These are phyloP conservation scores for Sechiopsis laciniata DNA, from an alignment of 306 rosid genomes.

Conservation along the genomic window DNA sequence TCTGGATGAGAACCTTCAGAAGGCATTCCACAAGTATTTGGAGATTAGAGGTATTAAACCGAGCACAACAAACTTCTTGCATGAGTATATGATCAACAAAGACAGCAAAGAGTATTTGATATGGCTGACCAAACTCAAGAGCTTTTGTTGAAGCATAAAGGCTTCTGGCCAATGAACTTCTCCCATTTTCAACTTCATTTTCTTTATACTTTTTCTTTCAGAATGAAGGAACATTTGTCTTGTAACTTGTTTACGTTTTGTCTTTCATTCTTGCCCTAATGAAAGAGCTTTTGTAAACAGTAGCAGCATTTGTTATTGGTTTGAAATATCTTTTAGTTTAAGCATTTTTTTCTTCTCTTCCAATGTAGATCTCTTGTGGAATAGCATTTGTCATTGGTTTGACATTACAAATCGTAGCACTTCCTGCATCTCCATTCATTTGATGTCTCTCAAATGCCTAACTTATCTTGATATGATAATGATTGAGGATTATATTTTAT, in stretches of 20 bases:
- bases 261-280: not conserved
- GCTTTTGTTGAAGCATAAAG: slow-evolving; percentile 49
- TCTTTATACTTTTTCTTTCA: not conserved
- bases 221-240: not conserved
- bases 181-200: not conserved
- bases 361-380: slow-evolving; percentile 51
- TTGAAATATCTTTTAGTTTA: no score
- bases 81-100: slow-evolving; percentile 93
- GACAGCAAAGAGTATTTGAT: slow-evolving; percentile 69
- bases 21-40: slow-evolving; percentile 71
- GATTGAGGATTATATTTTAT: no score
- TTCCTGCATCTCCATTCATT: no score
- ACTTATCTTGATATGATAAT: no score
- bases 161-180: not conserved
- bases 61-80: slow-evolving; percentile 73
- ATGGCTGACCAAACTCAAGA: slow-evolving; percentile 73
- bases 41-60: slow-evolving; percentile 92
- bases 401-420: no score
- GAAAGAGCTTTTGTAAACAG: not conserved
- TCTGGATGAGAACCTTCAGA: slow-evolving; percentile 79
- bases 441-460: no score
- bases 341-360: not conserved
- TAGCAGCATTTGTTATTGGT: not conserved
- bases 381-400: no score
- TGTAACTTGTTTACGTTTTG: no score